Evolutionary conservation across 306 rosid genomes (phyloP), one percentile per base, ranked within the genome.

Genomic region (Astragalus glycyphyllos): DNA sequence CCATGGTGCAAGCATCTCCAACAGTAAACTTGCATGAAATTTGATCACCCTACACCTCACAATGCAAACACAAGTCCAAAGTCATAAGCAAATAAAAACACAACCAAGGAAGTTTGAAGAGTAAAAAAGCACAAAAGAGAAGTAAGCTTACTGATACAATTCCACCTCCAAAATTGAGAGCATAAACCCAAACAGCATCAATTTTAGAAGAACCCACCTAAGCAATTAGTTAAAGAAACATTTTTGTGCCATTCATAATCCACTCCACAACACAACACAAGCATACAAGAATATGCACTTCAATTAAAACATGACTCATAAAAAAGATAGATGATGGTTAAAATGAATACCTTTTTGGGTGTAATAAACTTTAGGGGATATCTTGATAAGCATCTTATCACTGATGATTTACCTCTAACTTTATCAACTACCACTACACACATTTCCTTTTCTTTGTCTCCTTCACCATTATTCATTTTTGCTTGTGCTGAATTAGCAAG

Each of bases 161-260:
- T 68, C 98, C 98, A 16, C 98, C 98, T 35, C 98, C 98, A 84
- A 85, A 90, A 74, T 83, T 87, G 73, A 93, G 83, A 60, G 56
- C 80, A 79, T 93, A 93, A 74, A 93, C 85, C 98, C 98, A 90
- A 37, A 93, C 90, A 38, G 77, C 94, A 69, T 93, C 96, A 14
- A 69, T 82, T 81, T 75, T 71, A 57, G 97, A 88, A 78, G 91
- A 74, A 79, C 96, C 97, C 66, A 88, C 96, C 98, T 92, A 47
- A 72, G 65, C 53, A 67, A 83, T 44, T 26, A 63, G 42, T 26
- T 45, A 59, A 68, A 44, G 16, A 40, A 58, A 14, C 69, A 74
- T 54, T 59, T 58, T 51, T 20, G 8, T 26, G 8, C 31, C 42
- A 71, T 47, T 20, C 63, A 68, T 69, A 54, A 71, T 71, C n/a